These are phyloP conservation scores for Trichoderma semiorbis DNA, from an alignment of 2,329 filamentous ascomycete genomes.

Conservation along the genomic window DNA sequence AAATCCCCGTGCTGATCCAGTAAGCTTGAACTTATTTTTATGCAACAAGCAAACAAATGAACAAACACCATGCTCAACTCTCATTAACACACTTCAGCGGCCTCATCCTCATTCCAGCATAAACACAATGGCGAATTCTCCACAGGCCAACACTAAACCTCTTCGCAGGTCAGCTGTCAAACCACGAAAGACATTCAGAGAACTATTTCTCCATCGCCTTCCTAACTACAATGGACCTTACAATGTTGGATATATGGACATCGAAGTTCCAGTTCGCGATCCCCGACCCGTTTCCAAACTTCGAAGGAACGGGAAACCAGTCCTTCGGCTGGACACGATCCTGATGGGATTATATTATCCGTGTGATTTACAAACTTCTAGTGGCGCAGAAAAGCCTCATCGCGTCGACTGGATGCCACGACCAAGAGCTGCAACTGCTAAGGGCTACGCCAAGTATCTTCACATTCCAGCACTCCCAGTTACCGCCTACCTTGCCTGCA, in stretches of 20 bases:
- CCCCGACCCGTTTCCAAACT: slow-evolving; percentile 40
- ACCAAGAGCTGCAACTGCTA: slow-evolving; percentile 52
- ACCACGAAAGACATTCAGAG: slow-evolving; percentile 33
- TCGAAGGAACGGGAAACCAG: slow-evolving; percentile 37
- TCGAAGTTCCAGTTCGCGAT: slow-evolving; percentile 55
- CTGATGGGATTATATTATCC: slow-evolving; percentile 66
- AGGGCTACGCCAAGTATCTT: slow-evolving; percentile 61
- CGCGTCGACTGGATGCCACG: slow-evolving; percentile 61
- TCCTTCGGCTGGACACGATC: slow-evolving; percentile 51
- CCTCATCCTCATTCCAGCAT: not conserved
- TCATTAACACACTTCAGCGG: not conserved
- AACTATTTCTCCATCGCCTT: slow-evolving; percentile 45
- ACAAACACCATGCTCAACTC: not conserved
- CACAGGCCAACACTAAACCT: slow-evolving; percentile 3
- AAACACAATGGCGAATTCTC: not conserved
- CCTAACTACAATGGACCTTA: slow-evolving; percentile 63
- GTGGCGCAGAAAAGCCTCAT: slow-evolving; percentile 41
- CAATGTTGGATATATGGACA: slow-evolving; percentile 64
- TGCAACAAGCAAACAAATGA: not conserved
- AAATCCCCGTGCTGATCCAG: not conserved
- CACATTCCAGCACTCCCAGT: slow-evolving; percentile 47
- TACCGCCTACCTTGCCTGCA: slow-evolving; percentile 52
- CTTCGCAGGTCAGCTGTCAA: slow-evolving; percentile 23
- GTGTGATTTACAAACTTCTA: slow-evolving; percentile 38
- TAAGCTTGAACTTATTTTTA: not conserved